Base-by-base conservation (phyloP, 1,284 basidiomycete genomes). In the Papiliotrema fonsecae region DNA sequence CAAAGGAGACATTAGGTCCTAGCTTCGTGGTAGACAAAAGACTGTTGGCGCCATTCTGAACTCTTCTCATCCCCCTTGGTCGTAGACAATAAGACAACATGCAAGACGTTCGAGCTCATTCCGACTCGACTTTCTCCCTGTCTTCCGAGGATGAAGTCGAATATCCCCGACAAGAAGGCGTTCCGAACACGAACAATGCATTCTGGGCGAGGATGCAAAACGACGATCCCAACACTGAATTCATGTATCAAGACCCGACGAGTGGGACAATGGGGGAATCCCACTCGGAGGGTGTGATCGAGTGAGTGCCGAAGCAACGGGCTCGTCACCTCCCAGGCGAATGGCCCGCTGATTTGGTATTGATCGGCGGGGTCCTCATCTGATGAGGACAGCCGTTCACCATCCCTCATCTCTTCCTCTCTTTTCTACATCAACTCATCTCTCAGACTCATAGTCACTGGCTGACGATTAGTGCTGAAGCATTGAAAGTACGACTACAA, bases 151-250 rank as follows among this genome's bases (percentile, higher is more conserved):
- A n/a, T n/a, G n/a, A n/a, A n/a, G n/a, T n/a, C n/a, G n/a, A n/a
- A n/a, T n/a, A n/a, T n/a, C n/a, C n/a, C n/a, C n/a, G n/a, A n/a
- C n/a, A n/a, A n/a, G n/a, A n/a, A n/a, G n/a, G n/a, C n/a, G n/a
- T n/a, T n/a, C n/a, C n/a, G n/a, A n/a, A n/a, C n/a, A n/a, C n/a
- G n/a, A n/a, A n/a, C n/a, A n/a, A n/a, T n/a, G n/a, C n/a, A n/a
- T n/a, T 42, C n/a, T 36, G 47, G 24, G 40, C 11, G 38, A 55
- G 40, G 37, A 55, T 61, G 52, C 28, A 49, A 30, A 62, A 65
- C 41, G 31, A 42, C 13, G 61, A 65, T 42, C 59, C 62, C 6
- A 61, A 57, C 11, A 60, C 54, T 52, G 57, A 57, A 27, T 61
- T 51, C 52, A 61, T 62, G 57, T 65, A 62, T 44, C 62, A 62